Conservation (phyloP, 106 monocot genomes). For the Apostasia shenzhenica region DNA sequence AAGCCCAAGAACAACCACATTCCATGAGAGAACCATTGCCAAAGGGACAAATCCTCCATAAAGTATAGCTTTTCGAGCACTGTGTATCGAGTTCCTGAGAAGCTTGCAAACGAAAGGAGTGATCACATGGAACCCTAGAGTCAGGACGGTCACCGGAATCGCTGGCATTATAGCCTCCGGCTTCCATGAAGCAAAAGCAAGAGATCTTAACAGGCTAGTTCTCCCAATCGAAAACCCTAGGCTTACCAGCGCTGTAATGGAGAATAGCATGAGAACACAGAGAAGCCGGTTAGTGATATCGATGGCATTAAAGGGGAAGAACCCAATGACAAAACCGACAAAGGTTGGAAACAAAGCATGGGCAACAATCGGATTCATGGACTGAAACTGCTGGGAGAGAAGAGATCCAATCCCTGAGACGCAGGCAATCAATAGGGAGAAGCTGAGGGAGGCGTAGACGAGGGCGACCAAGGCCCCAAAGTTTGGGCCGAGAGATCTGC, state of each 20-base stretch:
- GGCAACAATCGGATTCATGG: slow-evolving; percentile 25
- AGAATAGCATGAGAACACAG: slow-evolving; percentile 56
- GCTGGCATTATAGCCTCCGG: slow-evolving; percentile 39
- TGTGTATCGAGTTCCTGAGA: slow-evolving; percentile 28
- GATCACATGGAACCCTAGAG: slow-evolving; percentile 81
- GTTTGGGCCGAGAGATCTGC: slow-evolving; percentile 28
- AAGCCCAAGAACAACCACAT: slow-evolving; percentile 56
- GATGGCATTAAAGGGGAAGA: slow-evolving; percentile 63
- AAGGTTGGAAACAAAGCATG: slow-evolving; percentile 31
- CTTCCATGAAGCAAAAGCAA: slow-evolving; percentile 41
- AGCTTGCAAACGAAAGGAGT: slow-evolving; percentile 77
- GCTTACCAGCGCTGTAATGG: slow-evolving; percentile 42
- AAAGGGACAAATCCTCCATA: slow-evolving; percentile 62
- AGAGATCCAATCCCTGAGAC: slow-evolving; percentile 69
- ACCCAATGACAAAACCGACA: slow-evolving; percentile 28
- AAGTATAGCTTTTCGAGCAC: slow-evolving; percentile 60
- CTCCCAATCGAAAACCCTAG: slow-evolving; percentile 56
- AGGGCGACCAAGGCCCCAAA: slow-evolving; percentile 50
- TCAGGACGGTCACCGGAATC: slow-evolving; percentile 67
- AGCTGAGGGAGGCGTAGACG: slow-evolving; percentile 63
- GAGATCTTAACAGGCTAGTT: slow-evolving; percentile 30
- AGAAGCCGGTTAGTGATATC: slow-evolving; percentile 50
- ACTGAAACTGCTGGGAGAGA: slow-evolving; percentile 34
- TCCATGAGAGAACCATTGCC: slow-evolving; percentile 77
- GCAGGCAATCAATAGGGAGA: slow-evolving; percentile 67